Percentiles rank a stretch among this genome's conserved stretches.
Evolutionary conservation across 2,329 filamentous ascomycete species (phyloP).

Genomic region (Fusarium guadeloupense): DNA sequence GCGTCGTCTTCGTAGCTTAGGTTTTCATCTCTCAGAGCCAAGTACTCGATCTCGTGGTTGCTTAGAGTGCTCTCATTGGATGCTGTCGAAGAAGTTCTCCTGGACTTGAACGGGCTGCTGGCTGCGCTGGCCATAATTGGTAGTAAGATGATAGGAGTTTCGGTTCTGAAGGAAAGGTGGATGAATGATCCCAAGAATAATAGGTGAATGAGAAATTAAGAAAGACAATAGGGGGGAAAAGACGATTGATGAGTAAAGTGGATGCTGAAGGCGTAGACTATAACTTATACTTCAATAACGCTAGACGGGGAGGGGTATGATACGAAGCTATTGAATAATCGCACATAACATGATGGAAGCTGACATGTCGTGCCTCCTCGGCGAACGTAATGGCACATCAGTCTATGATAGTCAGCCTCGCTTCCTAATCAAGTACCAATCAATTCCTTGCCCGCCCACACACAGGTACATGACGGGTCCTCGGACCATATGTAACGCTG

Average conservation of each 20-base stretch:
- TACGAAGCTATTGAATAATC: constrained; percentile 23
- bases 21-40: constrained; percentile 36
- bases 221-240: constrained; percentile 6
- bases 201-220: neutral
- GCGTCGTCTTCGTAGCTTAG: constrained; percentile 40
- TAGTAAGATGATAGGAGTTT: neutral
- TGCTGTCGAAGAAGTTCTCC: constrained; percentile 30
- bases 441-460: constrained; percentile 29
- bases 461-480: constrained; percentile 16
- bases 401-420: constrained; percentile 37
- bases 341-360: constrained; percentile 30
- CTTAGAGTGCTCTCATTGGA: constrained; percentile 33
- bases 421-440: constrained; percentile 37
- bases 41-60: constrained; percentile 37
- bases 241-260: constrained; percentile 14
- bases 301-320: constrained; percentile 21
- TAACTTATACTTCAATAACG: constrained; percentile 20
- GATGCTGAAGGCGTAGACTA: constrained; percentile 10
- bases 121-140: constrained; percentile 28
- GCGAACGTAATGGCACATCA: constrained; percentile 22
- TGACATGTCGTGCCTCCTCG: constrained; percentile 31
- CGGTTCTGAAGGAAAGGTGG: neutral
- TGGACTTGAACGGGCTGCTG: constrained; percentile 26
- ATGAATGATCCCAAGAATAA: neutral
- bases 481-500: constrained; percentile 31